Percentiles rank a stretch among this genome's conserved stretches.
Evolutionary conservation across 1,139 yeast species (phyloP).

Genomic region (Candida gigantensis): DNA sequence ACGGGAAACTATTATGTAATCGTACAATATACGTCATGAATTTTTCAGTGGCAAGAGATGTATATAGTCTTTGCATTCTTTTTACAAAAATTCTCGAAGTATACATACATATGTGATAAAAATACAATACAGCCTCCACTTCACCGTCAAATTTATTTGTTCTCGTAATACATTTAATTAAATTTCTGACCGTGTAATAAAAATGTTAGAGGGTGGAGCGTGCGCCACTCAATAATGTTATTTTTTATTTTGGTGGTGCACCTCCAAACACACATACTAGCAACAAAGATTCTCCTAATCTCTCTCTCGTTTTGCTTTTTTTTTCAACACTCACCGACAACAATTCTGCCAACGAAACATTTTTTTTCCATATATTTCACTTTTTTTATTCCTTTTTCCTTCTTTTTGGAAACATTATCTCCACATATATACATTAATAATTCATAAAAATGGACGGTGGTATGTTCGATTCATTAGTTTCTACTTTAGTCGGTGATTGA

Average conservation of each 20-base stretch:
- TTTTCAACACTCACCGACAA: not conserved
- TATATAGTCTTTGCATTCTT: no score
- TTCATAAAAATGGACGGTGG: constrained; percentile 50
- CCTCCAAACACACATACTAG: constrained; percentile 5
- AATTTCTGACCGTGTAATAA: constrained; percentile 5
- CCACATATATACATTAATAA: not conserved
- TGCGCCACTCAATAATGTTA: constrained; percentile 3
- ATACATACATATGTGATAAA: no score
- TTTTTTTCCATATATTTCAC: constrained; percentile 15
- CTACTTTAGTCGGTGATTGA: constrained; percentile 15
- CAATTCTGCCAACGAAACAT: constrained; percentile 8
- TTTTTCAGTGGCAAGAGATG: no score
- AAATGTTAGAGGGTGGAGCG: constrained; percentile 1
- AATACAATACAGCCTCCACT: no score
- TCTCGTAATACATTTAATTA: constrained; percentile 2
- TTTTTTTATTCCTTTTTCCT: constrained; percentile 9
- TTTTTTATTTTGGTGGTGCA: not conserved
- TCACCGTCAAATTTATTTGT: no score
- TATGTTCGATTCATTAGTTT: constrained; percentile 25
- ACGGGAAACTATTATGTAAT: no score
- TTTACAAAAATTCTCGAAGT: no score
- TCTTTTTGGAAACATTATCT: not conserved
- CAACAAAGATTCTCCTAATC: not conserved
- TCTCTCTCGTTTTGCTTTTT: constrained; percentile 6
- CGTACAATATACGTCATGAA: no score